Evolutionary conservation across 495 filamentous ascomycete species (phyloP).

Genomic region (Lineolata rhizophorae): DNA sequence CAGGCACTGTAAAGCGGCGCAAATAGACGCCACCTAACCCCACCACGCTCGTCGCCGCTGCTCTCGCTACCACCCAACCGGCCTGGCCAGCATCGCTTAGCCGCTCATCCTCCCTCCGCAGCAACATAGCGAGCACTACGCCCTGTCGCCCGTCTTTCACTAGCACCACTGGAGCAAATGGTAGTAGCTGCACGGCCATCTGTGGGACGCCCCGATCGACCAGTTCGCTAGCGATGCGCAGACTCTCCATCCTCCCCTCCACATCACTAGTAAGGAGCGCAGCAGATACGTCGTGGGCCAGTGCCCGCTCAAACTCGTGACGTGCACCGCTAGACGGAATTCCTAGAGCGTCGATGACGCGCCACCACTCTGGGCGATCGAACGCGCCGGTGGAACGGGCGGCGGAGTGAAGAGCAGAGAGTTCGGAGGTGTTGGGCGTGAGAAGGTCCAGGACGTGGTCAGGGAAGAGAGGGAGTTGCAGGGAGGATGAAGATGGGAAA

Average conservation of each 20-base stretch:
- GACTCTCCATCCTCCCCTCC: neutral
- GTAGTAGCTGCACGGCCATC: conserved; percentile 64
- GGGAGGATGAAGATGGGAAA: conserved; percentile 21
- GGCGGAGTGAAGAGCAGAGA: conserved; percentile 47
- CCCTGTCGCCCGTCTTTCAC: conserved; percentile 66
- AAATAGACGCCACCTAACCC: conserved; percentile 69
- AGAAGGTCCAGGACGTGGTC: conserved; percentile 39
- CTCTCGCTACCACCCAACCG: conserved; percentile 44
- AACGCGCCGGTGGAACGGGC: conserved; percentile 43
- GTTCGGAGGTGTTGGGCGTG: conserved; percentile 66
- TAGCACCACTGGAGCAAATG: conserved; percentile 63
- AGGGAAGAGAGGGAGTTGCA: conserved; percentile 30
- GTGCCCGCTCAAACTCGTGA: neutral
- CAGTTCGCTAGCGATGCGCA: conserved; percentile 31
- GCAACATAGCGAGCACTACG: conserved; percentile 52
- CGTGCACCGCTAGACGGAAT: conserved; percentile 24
- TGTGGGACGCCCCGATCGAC: conserved; percentile 70
- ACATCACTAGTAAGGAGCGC: no score
- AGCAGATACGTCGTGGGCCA: no score
- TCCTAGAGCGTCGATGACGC: conserved; percentile 50
- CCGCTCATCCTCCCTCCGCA: conserved; percentile 38
- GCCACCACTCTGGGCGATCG: conserved; percentile 51
- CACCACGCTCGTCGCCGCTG: conserved; percentile 20
- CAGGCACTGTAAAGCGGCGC: conserved; percentile 48
- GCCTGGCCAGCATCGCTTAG: conserved; percentile 36